Percentiles rank a stretch among this genome's conserved stretches.
phyloP scores from a whole-genome alignment of 495 filamentous ascomycete genomes.

The Beverwykella pulmonaria region DNA sequence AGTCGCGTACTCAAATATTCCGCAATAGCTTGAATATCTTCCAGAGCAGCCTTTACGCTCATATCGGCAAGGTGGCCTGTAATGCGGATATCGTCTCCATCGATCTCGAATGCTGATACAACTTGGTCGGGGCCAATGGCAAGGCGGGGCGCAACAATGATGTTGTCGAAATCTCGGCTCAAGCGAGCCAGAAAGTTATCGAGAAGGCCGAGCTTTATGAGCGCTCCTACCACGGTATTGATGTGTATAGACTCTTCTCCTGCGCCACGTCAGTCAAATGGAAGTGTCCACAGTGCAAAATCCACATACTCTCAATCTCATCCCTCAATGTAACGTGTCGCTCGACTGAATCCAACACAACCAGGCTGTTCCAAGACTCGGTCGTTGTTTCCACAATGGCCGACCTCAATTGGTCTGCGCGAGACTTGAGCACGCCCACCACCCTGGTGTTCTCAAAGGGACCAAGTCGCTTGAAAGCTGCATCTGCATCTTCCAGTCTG shows the following conservation, averaged over 20 bases:
- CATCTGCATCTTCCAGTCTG: slow-evolving; percentile 56
- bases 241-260: slow-evolving; percentile 29
- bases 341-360: slow-evolving; percentile 39
- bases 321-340: slow-evolving; percentile 37
- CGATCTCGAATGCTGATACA: slow-evolving; percentile 37
- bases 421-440: slow-evolving; percentile 41
- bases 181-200: slow-evolving; percentile 38
- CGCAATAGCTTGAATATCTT: slow-evolving; percentile 64
- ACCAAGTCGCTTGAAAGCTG: slow-evolving; percentile 42
- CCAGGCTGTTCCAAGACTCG: slow-evolving; percentile 47
- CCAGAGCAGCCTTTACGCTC: slow-evolving; percentile 49
- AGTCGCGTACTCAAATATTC: slow-evolving; percentile 66
- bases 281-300: background rate
- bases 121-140: slow-evolving; percentile 22
- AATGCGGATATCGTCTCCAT: slow-evolving; percentile 38
- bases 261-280: slow-evolving; percentile 6
- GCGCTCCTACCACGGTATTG: slow-evolving; percentile 36
- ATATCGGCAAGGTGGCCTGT: slow-evolving; percentile 44
- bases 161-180: slow-evolving; percentile 39
- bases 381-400: slow-evolving; percentile 41
- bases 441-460: slow-evolving; percentile 41
- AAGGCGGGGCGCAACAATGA: slow-evolving; percentile 44
- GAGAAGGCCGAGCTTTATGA: slow-evolving; percentile 40
- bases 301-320: slow-evolving; percentile 36
- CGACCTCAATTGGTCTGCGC: slow-evolving; percentile 39